Evolutionary conservation across 2,329 filamentous ascomycete genomes (phyloP).

Genomic region (Aspergillus sclerotialis): DNA sequence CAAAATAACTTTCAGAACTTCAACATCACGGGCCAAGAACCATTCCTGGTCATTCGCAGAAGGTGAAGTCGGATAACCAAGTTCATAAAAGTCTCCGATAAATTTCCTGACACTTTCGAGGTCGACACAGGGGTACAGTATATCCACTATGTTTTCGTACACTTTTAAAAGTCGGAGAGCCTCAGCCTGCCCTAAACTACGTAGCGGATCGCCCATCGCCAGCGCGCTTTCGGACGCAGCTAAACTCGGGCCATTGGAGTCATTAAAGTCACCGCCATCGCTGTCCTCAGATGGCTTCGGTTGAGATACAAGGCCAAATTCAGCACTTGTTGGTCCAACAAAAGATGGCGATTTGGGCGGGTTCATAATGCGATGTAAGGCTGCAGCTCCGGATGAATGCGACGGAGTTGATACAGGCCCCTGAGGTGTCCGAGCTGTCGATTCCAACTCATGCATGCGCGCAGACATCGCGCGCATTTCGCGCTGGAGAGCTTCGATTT

Average conservation of each 20-base stretch:
- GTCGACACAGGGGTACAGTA: slow-evolving; percentile 81
- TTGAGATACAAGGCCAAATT: slow-evolving; percentile 23
- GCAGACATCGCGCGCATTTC: slow-evolving; percentile 24
- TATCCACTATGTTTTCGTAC: slow-evolving; percentile 78
- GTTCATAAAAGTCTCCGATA: slow-evolving; percentile 18
- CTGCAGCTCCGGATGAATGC: slow-evolving; percentile 5
- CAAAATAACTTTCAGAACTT: slow-evolving; percentile 72
- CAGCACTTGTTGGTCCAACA: slow-evolving; percentile 29
- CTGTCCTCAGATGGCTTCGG: slow-evolving; percentile 8
- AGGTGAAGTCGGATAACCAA: slow-evolving; percentile 1
- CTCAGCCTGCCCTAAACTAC: slow-evolving; percentile 66
- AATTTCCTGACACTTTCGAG: slow-evolving; percentile 59
- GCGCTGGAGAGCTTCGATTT: slow-evolving; percentile 20
- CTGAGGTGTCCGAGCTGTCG: slow-evolving; percentile 7
- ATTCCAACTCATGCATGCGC: slow-evolving; percentile 22
- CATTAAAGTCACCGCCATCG: slow-evolving; percentile 14
- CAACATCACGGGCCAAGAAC: slow-evolving; percentile 45
- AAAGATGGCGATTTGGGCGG: slow-evolving; percentile 26
- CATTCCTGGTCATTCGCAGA: slow-evolving; percentile 21
- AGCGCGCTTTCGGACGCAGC: slow-evolving; percentile 22
- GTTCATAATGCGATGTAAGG: slow-evolving; percentile 23
- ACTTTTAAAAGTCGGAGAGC: slow-evolving; percentile 67
- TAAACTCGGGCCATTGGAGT: slow-evolving; percentile 13
- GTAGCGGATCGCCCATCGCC: slow-evolving; percentile 60
- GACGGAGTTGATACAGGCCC: slow-evolving; percentile 4